Evolutionary conservation across 805 yeast genomes (phyloP).

Genomic region (Huiozyma naganishii): DNA sequence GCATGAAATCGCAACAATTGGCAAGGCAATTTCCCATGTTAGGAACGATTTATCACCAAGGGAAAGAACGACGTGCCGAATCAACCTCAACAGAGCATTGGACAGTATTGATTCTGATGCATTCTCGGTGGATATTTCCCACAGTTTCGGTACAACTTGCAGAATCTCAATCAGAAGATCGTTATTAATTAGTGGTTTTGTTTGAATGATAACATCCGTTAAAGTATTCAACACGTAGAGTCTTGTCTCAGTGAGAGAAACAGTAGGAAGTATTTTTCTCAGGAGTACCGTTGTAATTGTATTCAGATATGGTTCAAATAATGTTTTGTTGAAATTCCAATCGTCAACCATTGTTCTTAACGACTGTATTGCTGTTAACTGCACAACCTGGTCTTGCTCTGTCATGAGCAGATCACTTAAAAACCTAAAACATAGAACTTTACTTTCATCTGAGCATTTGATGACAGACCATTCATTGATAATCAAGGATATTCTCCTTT

Average conservation of each 20-base stretch:
- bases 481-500: constrained; percentile 67
- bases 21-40: constrained; percentile 48
- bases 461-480: constrained; percentile 74
- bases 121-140: constrained; percentile 47
- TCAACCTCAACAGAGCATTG: constrained; percentile 42
- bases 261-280: constrained; percentile 34
- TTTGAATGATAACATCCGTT: constrained; percentile 48
- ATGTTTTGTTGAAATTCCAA: constrained; percentile 69
- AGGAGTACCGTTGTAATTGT: constrained; percentile 41
- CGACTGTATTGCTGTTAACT: constrained; percentile 61
- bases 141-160: constrained; percentile 54
- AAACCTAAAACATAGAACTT: constrained; percentile 48
- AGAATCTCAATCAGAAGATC: constrained; percentile 42
- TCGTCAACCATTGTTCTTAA: constrained; percentile 65
- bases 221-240: constrained; percentile 60
- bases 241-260: constrained; percentile 63
- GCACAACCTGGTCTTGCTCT: constrained; percentile 70
- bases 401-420: constrained; percentile 40
- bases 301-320: constrained; percentile 55
- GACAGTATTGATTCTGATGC: constrained; percentile 33
- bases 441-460: constrained; percentile 47
- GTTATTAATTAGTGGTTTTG: constrained; percentile 51
- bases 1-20: constrained; percentile 52
- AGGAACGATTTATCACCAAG: constrained; percentile 41
- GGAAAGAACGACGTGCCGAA: constrained; percentile 46